A percentile compares a stretch with the other conserved stretches of the same genome.
Conservation (phyloP, 2,329 filamentous ascomycete species). For the Acrodontium crateriforme region DNA sequence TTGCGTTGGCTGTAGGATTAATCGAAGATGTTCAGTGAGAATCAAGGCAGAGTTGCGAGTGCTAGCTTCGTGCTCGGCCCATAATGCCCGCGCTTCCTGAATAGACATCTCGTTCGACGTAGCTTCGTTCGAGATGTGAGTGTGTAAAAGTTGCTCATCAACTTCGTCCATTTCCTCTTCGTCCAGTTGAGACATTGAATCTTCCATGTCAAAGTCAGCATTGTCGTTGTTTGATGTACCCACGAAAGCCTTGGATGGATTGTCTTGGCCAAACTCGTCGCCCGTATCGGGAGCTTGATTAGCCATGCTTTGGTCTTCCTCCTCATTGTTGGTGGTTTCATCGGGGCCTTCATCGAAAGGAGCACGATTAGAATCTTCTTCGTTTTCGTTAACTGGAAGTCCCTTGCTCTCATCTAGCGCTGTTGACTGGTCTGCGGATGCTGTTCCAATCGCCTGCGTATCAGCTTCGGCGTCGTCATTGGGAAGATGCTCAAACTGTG, state of each 20-base stretch:
- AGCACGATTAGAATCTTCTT: slow-evolving; percentile 17
- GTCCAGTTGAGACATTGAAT: slow-evolving; percentile 23
- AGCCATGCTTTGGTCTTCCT: slow-evolving; percentile 6
- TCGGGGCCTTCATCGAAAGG: slow-evolving; percentile 26
- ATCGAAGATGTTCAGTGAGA: slow-evolving; percentile 82
- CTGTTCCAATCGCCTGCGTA: slow-evolving; percentile 79
- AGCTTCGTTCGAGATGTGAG: slow-evolving; percentile 42
- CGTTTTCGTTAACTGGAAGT: slow-evolving; percentile 50
- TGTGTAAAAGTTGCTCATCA: slow-evolving; percentile 53
- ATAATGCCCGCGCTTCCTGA: slow-evolving; percentile 56
- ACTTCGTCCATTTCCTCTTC: slow-evolving; percentile 28
- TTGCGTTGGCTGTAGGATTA: slow-evolving; percentile 87
- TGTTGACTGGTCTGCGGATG: slow-evolving; percentile 73
- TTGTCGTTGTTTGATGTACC: slow-evolving; percentile 30
- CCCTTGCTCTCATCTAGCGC: slow-evolving; percentile 82
- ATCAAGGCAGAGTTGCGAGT: slow-evolving; percentile 79
- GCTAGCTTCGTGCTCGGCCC: slow-evolving; percentile 69
- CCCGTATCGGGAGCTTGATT: slow-evolving; percentile 4
- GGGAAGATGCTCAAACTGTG: slow-evolving; percentile 87
- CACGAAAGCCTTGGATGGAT: slow-evolving; percentile 30
- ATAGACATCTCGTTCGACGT: slow-evolving; percentile 9
- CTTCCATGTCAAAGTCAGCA: slow-evolving; percentile 27
- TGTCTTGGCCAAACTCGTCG: slow-evolving; percentile 11
- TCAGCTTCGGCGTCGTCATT: slow-evolving; percentile 73
- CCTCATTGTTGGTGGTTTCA: slow-evolving; percentile 21